Conservation (phyloP, 305 asterid genomes). For the Fraxinus xanthoxyloides region DNA sequence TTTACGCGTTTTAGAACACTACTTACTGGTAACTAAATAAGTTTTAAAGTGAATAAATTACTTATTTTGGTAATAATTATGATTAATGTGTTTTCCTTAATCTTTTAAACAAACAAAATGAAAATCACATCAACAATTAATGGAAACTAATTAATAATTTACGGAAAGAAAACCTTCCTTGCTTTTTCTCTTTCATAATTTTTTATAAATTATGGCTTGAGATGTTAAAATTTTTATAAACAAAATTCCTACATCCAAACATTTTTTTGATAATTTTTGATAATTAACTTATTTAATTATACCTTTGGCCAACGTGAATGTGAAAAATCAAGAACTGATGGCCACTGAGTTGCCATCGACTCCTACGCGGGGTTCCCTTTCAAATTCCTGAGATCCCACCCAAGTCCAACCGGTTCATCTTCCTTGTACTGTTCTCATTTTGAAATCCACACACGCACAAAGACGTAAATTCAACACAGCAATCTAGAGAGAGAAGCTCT, state of each 20-base stretch:
- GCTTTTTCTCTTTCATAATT: background rate
- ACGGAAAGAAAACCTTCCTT: background rate
- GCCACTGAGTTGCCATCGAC: background rate
- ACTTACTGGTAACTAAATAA: background rate
- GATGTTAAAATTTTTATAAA: background rate
- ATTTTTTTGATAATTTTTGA: background rate
- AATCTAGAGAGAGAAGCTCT: background rate
- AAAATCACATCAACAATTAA: background rate
- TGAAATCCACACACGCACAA: background rate
- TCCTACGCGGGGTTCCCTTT: background rate
- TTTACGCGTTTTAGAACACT: too few relatives aligned
- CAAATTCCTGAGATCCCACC: background rate
- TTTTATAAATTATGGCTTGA: background rate
- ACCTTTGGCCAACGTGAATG: background rate
- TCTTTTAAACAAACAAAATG: background rate
- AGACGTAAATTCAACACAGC: background rate
- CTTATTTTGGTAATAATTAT: background rate
- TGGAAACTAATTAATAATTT: background rate
- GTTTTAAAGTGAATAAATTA: background rate
- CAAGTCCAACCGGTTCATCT: background rate
- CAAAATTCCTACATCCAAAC: background rate
- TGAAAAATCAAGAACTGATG: background rate
- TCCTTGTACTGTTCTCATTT: background rate
- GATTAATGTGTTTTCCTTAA: background rate
- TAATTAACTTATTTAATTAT: background rate